Conservation (phyloP, 306 rosid genomes). For the Cicer chorassanicum region DNA sequence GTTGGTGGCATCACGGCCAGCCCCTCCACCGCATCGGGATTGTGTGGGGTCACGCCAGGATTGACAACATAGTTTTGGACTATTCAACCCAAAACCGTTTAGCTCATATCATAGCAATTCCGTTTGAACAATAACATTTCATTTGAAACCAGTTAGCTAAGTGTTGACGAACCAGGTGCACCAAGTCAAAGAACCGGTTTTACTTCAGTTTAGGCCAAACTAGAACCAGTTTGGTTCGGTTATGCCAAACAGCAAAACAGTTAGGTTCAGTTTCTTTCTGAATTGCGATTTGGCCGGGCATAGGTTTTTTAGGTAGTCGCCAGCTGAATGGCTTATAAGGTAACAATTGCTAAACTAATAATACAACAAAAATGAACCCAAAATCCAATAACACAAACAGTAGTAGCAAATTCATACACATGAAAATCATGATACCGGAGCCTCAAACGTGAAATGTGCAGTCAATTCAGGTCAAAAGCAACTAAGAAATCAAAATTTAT, state of each 20-base stretch:
- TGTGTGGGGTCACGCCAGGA: too few species aligned
- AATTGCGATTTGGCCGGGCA: background rate
- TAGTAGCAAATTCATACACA: background rate
- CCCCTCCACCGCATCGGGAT: too few species aligned
- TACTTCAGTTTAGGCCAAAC: background rate
- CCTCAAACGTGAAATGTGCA: background rate
- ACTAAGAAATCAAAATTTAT: conserved; percentile 23
- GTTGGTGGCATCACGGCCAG: too few species aligned
- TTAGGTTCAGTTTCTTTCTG: background rate
- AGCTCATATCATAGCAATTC: background rate
- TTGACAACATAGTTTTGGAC: too few species aligned
- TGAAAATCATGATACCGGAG: background rate
- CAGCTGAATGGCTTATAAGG: background rate
- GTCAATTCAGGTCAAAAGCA: conserved; percentile 19
- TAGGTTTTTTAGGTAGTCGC: background rate
- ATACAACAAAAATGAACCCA: background rate
- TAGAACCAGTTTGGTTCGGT: background rate
- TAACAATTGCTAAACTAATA: background rate
- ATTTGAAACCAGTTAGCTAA: background rate
- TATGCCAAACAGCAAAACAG: background rate
- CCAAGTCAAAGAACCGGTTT: background rate
- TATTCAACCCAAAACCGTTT: background rate
- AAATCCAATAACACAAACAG: conserved; percentile 2
- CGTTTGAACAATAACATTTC: background rate
- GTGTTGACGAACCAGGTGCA: background rate